phyloP scores from a whole-genome alignment of 345 rosid species.

The Bruguiera sexangula region DNA sequence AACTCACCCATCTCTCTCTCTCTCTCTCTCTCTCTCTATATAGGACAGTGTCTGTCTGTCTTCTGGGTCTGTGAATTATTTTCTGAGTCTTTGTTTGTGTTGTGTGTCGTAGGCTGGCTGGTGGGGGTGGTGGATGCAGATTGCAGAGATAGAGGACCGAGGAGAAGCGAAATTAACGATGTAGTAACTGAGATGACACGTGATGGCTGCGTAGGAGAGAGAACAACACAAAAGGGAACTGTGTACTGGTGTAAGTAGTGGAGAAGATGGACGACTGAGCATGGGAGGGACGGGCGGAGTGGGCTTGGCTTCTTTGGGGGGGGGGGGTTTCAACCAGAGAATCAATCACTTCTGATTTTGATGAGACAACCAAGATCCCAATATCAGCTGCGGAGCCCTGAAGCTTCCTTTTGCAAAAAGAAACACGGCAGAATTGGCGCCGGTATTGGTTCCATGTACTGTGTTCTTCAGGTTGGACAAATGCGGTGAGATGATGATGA shows the following conservation, averaged over 20 bases:
- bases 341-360: constrained; percentile 30
- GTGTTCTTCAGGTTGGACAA: too few relatives aligned
- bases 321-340: neutral
- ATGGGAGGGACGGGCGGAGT: neutral
- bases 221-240: neutral
- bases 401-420: too few relatives aligned
- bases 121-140: constrained; percentile 16
- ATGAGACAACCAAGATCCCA: constrained; percentile 5
- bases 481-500: too few relatives aligned
- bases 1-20: neutral
- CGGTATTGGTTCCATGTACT: too few relatives aligned
- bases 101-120: constrained; percentile 1
- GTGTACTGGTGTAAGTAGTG: neutral
- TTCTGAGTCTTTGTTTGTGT: neutral
- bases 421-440: too few relatives aligned
- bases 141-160: constrained; percentile 9
- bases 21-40: neutral
- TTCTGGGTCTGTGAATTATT: constrained; percentile 22
- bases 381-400: too few relatives aligned
- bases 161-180: constrained; percentile 38
- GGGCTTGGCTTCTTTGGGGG: neutral
- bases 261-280: neutral
- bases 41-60: neutral
- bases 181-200: constrained; percentile 46
- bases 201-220: constrained; percentile 50